Evolutionary conservation across 148 eudicot genomes (phyloP).

Genomic region (Vaccinium vitisidaea): DNA sequence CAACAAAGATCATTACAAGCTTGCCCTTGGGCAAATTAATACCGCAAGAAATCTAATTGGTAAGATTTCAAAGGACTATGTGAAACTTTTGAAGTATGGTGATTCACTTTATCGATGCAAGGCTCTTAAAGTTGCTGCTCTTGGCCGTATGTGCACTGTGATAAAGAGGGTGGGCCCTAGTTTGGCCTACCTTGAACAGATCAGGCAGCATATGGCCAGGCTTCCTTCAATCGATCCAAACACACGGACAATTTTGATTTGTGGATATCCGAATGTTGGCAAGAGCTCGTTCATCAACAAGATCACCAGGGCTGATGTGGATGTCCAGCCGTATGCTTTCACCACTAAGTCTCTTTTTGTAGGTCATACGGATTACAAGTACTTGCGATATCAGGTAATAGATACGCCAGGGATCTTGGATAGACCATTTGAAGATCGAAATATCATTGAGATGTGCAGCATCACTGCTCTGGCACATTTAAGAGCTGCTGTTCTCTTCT

Average conservation of each 20-base stretch:
- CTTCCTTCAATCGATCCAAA: slow-evolving; percentile 94
- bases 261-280: slow-evolving; percentile 98
- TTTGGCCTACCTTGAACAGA: slow-evolving; percentile 91
- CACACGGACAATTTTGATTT: slow-evolving; percentile 78
- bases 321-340: slow-evolving; percentile 96
- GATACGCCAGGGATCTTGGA: slow-evolving; percentile 95
- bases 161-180: slow-evolving; percentile 79
- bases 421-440: slow-evolving; percentile 90
- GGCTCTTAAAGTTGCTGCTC: slow-evolving; percentile 89
- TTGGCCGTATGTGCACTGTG: slow-evolving; percentile 96
- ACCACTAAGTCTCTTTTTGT: slow-evolving; percentile 93
- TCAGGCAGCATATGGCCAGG: slow-evolving; percentile 96
- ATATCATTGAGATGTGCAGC: slow-evolving; percentile 96
- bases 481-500: no score
- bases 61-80: slow-evolving; percentile 80
- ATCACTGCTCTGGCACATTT: slow-evolving; percentile 36
- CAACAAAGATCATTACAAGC: slow-evolving; percentile 97
- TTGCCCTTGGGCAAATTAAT: slow-evolving; percentile 94
- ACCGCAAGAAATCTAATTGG: slow-evolving; percentile 81
- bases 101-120: slow-evolving; percentile 92
- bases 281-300: slow-evolving; percentile 96
- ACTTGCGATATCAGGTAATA: slow-evolving; percentile 86
- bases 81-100: slow-evolving; percentile 81
- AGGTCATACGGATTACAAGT: slow-evolving; percentile 92
- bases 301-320: slow-evolving; percentile 93